These are phyloP conservation scores for Rhodotorula sp. DNA, from an alignment of 1,284 basidiomycete genomes.

Conservation along the genomic window DNA sequence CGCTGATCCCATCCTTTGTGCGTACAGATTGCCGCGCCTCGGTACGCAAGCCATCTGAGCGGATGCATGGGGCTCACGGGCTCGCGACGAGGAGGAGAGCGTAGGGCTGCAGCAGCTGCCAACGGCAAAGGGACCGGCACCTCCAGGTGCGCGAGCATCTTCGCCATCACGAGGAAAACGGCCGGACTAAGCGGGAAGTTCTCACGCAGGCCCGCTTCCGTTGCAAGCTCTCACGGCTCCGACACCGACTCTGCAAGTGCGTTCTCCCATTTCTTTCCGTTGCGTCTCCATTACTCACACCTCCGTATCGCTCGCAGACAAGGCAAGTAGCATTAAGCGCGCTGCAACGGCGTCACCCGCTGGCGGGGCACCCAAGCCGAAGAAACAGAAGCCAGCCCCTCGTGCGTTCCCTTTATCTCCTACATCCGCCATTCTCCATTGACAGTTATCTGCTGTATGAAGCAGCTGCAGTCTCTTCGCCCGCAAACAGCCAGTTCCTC, in stretches of 20 bases:
- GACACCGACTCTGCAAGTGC: constrained; percentile 17
- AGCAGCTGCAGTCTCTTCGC: neutral
- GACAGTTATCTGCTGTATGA: neutral
- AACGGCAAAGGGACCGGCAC: neutral
- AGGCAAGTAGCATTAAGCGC: constrained; percentile 25
- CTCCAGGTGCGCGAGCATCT: neutral
- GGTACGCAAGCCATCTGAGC: constrained; percentile 37
- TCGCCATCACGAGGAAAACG: rapidly evolving
- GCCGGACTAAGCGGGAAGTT: neutral
- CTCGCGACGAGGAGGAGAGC: constrained; percentile 11
- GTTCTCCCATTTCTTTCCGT: neutral
- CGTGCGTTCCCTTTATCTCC: neutral
- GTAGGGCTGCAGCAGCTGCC: neutral
- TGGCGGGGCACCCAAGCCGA: constrained; percentile 15
- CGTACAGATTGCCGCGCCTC: constrained; percentile 29
- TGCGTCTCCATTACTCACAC: neutral
- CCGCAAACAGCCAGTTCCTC: neutral
- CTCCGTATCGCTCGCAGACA: neutral
- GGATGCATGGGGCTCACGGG: constrained; percentile 24
- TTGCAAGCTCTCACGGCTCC: constrained; percentile 15
- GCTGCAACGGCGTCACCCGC: constrained; percentile 7
- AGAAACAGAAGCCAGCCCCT: constrained; percentile 32
- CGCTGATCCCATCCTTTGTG: neutral
- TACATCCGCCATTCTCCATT: rapidly evolving
- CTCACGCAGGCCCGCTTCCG: constrained; percentile 5